Base-by-base conservation (phyloP, 1,139 yeast species). In the Suhomyces yuchorum region DNA sequence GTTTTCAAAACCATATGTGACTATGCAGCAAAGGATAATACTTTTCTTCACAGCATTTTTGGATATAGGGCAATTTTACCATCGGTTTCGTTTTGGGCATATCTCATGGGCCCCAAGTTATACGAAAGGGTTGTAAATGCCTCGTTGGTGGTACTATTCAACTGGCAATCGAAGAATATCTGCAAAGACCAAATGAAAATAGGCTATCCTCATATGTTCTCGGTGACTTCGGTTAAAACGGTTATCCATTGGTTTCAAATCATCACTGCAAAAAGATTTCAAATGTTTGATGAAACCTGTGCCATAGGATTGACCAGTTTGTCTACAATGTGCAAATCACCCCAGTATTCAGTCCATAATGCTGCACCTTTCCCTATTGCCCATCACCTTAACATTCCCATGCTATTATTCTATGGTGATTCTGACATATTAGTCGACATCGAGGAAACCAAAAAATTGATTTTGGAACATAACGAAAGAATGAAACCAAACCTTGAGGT, bases 301-400 rank as follows among this genome's bases (percentile, higher is more conserved):
- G 58, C 64, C n/a, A 57, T 66, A 1, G 74, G 74, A 5, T 61
- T 70, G 8, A 56, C 58, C 6, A 70, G 69, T 18, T 64, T 71
- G 11, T 56, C 58, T 6, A 46, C 51, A 3, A 38, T 51, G 20
- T 47, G 48, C 40, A 46, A 42, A 2, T 24, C 50, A 3, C 61
- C 61, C 50, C 60, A 56, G 38, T 42, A 46, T 15, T 73, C 70
- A 26, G 58, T 62, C 1, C 64, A 82, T 58, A 69, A 79, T 49
- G 87, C 82, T 4, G 84, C 89, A 0, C 83, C 85, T 2, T 82
- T 75, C 50, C 80, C 81, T 3, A 50, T 58, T 4, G 59, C 58
- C 3, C 61, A 72, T 50, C 78, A 76, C 35, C 66, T 76, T 17
- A 62, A 73, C 42, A 64, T 75, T n/a, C 77, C 76, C 0, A 71